These are phyloP conservation scores for Colletotrichum musicola DNA, from an alignment of 2,329 filamentous ascomycete genomes.

Conservation along the genomic window DNA sequence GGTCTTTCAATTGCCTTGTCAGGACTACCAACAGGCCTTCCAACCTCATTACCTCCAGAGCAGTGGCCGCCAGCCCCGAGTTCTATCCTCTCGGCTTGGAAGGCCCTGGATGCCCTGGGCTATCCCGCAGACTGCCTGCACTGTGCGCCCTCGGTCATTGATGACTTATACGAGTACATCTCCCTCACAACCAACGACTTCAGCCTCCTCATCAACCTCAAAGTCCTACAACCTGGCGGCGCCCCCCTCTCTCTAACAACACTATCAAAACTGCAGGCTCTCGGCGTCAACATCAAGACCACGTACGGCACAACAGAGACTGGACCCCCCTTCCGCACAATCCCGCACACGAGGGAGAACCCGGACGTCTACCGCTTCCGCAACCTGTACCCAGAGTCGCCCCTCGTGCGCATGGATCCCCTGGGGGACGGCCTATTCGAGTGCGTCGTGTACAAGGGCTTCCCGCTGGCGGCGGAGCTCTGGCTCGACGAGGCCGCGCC, in stretches of 20 bases:
- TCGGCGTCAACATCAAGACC: conserved; percentile 32
- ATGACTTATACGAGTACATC: conserved; percentile 31
- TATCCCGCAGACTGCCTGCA: conserved; percentile 26
- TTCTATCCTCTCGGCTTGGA: conserved; percentile 27
- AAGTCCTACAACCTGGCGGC: conserved; percentile 26
- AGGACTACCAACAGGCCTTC: conserved; percentile 21
- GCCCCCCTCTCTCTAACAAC: conserved; percentile 5
- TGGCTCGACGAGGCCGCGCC: conserved; percentile 15
- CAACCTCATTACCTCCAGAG: conserved; percentile 13
- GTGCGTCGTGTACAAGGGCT: conserved; percentile 26
- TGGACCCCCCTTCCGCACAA: conserved; percentile 18
- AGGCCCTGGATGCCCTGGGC: neutral
- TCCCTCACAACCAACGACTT: conserved; percentile 24
- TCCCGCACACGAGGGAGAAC: conserved; percentile 31
- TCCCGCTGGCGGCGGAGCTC: conserved; percentile 27
- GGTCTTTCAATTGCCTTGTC: conserved; percentile 12
- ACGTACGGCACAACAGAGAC: conserved; percentile 31
- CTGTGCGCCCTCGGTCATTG: conserved; percentile 29
- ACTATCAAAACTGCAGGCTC: conserved; percentile 7
- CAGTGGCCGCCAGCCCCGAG: conserved; percentile 34
- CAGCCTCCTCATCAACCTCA: conserved; percentile 7
- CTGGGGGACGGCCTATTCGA: conserved; percentile 22
- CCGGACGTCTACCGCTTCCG: conserved; percentile 32
- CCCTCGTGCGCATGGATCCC: conserved; percentile 14
- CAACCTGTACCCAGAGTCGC: conserved; percentile 26